Evolutionary conservation across 2,329 filamentous ascomycete genomes (phyloP).

Genomic region (Trichoderma sp.): DNA sequence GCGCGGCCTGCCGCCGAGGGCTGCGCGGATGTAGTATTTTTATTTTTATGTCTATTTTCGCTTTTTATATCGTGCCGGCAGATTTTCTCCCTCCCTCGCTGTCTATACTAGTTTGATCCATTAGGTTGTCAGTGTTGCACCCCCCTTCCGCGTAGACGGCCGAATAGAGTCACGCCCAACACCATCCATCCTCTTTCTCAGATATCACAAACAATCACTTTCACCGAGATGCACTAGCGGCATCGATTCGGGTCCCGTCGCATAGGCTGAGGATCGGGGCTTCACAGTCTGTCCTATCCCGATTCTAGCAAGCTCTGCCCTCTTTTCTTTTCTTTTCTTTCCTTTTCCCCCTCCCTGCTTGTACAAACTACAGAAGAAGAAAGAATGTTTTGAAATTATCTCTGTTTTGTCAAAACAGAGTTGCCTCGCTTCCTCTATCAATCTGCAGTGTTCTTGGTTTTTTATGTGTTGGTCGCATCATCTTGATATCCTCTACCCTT

Average conservation of each 20-base stretch:
- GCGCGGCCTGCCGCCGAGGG: background rate
- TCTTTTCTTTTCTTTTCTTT: background rate
- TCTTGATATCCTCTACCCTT: background rate
- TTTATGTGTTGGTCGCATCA: background rate
- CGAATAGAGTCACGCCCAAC: background rate
- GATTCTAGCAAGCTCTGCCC: background rate
- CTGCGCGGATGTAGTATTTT: background rate
- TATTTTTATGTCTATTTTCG: background rate
- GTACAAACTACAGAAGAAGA: background rate
- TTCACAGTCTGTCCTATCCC: background rate
- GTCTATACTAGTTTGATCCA: background rate
- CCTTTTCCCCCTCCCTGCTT: background rate
- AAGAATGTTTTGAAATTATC: background rate
- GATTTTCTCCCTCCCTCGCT: background rate
- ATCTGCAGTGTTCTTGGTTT: background rate
- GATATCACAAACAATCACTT: constrained; percentile 3
- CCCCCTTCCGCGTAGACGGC: background rate
- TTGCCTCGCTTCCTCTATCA: background rate
- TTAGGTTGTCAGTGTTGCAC: background rate
- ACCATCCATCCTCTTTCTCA: background rate
- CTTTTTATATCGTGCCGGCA: background rate
- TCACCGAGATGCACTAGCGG: constrained; percentile 1
- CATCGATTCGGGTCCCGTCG: background rate
- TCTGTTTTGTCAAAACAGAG: background rate
- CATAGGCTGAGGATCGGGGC: background rate